Evolutionary conservation across 2,329 filamentous ascomycete genomes (phyloP).

Genomic region (Coniochaeta hoffmannii): DNA sequence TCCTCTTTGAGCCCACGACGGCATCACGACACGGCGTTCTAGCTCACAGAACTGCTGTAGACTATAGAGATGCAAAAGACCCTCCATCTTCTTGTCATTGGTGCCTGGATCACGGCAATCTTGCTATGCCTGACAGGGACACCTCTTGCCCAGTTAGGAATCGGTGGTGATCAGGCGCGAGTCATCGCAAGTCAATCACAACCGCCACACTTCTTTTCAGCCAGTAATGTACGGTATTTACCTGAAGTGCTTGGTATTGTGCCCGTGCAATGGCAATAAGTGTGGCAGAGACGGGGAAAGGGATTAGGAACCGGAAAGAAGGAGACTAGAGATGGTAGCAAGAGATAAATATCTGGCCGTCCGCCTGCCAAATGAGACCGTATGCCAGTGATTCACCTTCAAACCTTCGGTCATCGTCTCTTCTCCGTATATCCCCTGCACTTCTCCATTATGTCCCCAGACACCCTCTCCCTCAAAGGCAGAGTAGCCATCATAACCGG

Average conservation of each 20-base stretch:
- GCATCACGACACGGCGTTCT: too few species aligned
- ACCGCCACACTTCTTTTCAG: too few species aligned
- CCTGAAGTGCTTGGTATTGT: neutral
- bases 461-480: slow-evolving; percentile 23
- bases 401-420: neutral
- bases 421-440: neutral
- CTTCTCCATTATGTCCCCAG: neutral
- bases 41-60: too few species aligned
- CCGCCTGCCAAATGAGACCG: neutral
- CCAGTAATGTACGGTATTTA: too few species aligned
- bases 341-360: neutral
- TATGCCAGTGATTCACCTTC: neutral
- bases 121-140: neutral
- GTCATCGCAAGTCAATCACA: neutral
- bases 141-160: neutral
- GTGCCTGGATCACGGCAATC: neutral
- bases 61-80: too few species aligned
- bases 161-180: neutral
- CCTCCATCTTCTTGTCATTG: neutral
- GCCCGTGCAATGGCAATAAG: neutral
- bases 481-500: slow-evolving; percentile 36
- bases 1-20: neutral
- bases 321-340: neutral
- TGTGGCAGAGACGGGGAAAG: too few species aligned
- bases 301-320: neutral